phyloP scores from a whole-genome alignment of 805 yeast species.

The Blastobotrys terrestris region DNA sequence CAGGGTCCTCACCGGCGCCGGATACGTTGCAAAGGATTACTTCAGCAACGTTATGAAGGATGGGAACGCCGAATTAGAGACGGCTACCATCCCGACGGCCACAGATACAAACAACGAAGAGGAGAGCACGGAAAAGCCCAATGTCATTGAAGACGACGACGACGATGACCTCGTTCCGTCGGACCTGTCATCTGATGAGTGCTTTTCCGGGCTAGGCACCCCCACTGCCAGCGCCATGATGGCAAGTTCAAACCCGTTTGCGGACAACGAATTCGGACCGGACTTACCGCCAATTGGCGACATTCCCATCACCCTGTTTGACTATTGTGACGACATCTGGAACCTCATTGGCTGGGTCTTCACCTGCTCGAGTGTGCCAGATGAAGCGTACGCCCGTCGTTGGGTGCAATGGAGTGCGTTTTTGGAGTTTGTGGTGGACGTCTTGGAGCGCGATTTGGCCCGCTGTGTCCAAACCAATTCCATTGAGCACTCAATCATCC shows the following conservation, averaged over 20 bases:
- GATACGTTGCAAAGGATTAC: neutral
- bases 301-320: slow-evolving; percentile 5
- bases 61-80: neutral
- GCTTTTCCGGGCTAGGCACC: neutral
- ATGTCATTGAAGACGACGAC: neutral
- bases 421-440: slow-evolving; percentile 7
- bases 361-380: slow-evolving; percentile 9
- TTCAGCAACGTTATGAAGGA: neutral
- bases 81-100: no score
- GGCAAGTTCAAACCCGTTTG: neutral
- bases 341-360: slow-evolving; percentile 15
- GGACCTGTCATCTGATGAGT: neutral
- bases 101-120: no score
- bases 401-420: slow-evolving; percentile 12
- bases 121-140: no score
- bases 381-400: slow-evolving; percentile 4
- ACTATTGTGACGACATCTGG: slow-evolving; percentile 9
- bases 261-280: neutral
- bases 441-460: neutral
- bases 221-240: neutral
- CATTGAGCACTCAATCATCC: neutral
- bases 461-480: slow-evolving; percentile 3
- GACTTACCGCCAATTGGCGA: neutral
- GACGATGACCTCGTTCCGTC: neutral
- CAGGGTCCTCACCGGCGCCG: neutral